Base-by-base conservation (phyloP, 2,329 filamentous ascomycete species). In the Arthrobotrys pseudoclavata region DNA sequence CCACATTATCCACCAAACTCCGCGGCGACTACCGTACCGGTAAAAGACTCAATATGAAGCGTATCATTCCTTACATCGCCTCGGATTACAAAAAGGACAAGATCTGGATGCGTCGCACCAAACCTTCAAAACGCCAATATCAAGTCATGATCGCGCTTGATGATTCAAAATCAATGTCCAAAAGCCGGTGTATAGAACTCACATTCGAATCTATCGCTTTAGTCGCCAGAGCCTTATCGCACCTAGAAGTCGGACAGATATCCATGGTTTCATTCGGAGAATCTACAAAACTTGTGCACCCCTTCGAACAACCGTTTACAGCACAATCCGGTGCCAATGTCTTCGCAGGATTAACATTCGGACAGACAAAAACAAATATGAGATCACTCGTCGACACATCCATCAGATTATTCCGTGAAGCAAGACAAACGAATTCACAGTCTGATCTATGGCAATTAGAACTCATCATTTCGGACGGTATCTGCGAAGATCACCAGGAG, bases 51-150 rank as follows among this genome's bases (percentile, higher is more conserved):
- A 99, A 98, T 85, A 97, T 99, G 86, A 98, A 98, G 85, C 93
- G 95, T 81, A 99, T 99, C 85, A 99, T 99, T 82, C 96, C 96
- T 0, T 99, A 99, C 85, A 98, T 99, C 81, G 96, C 96, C 0
- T 98, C 94, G 0, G 91, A 92, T 83, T 99, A 97, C 88, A 98
- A 97, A 87, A 92, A 96, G 77, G 96, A 99, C 88, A 99, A 99
- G 87, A 99, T 99, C 85, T 99, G 96, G 96, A 97, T 99, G 91
- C 92, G 96, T 13, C 90, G 96, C 69, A 91, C 90, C 37, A 90
- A 97, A 61, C 96, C 96, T 0, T 95, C 91, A 42, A 98, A 98
- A 85, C 91, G 96, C 47, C 91, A 91, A 71, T 99, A 99, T 85
- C 96, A 99, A 84, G 96, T 99, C 84, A 90, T 99, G 86, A 91